phyloP scores from a whole-genome alignment of 2,329 filamentous ascomycete genomes.

The Colletotrichum australisinense region DNA sequence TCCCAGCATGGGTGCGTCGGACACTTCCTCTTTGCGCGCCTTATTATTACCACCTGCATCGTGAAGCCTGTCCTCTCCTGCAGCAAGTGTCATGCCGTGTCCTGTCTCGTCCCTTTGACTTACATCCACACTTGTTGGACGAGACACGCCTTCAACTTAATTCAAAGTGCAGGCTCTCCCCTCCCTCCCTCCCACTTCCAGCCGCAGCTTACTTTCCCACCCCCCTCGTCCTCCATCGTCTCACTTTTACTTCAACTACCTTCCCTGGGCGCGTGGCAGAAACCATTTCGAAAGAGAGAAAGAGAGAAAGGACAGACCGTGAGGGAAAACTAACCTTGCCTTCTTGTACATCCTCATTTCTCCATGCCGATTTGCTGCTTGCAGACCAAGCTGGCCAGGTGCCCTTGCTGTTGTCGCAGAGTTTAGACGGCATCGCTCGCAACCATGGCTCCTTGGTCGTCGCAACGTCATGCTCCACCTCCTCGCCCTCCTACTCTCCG shows the following conservation, averaged over 20 bases:
- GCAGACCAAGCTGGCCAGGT: slow-evolving; percentile 17
- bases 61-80: not conserved
- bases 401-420: slow-evolving; percentile 30
- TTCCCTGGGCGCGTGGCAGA: not conserved
- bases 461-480: slow-evolving; percentile 38
- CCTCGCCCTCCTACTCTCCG: slow-evolving; percentile 32
- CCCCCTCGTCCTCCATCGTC: not conserved
- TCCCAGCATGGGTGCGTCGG: not conserved
- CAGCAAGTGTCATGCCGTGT: slow-evolving; percentile 1
- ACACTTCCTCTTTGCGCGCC: not conserved
- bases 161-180: not conserved
- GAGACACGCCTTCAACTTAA: not conserved
- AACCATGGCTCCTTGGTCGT: slow-evolving; percentile 47
- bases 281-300: not conserved
- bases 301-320: not conserved
- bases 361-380: slow-evolving; percentile 1
- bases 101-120: not conserved
- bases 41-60: not conserved
- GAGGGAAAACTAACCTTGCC: not conserved
- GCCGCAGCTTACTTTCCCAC: not conserved
- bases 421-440: slow-evolving; percentile 36
- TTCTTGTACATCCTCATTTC: not conserved
- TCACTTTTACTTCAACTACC: not conserved
- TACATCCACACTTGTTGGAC: not conserved
- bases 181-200: not conserved